Evolutionary conservation across 2,329 filamentous ascomycete species (phyloP).

Genomic region (Fusarium pseudonygamai): DNA sequence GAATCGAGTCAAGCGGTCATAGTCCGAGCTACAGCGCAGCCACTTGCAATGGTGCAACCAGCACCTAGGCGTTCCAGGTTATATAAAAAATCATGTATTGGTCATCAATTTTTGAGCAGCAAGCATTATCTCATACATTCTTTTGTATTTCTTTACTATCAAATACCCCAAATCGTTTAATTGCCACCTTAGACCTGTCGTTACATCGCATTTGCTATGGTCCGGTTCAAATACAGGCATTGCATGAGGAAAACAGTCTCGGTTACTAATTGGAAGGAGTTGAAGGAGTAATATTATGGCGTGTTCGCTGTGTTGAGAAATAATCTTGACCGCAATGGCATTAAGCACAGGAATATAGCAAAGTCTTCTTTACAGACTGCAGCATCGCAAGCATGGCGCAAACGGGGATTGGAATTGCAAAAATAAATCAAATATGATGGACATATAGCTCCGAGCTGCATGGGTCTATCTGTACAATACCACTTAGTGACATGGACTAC

Average conservation of each 20-base stretch:
- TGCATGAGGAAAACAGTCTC: constrained; percentile 19
- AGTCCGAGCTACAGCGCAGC: not conserved
- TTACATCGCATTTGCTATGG: constrained; percentile 4
- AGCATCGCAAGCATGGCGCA: constrained; percentile 15
- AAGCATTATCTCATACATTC: constrained; percentile 10
- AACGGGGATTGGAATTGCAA: constrained; percentile 3
- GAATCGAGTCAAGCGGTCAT: constrained; percentile 66
- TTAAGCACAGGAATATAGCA: not conserved
- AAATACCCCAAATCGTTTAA: constrained; percentile 40
- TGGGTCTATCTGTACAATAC: not conserved
- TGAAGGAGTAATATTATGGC: constrained; percentile 26
- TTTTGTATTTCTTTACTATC: constrained; percentile 17
- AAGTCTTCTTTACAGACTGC: constrained; percentile 8
- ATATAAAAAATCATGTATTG: not conserved
- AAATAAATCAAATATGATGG: constrained; percentile 3
- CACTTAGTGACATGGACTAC: not conserved
- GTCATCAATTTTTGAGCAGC: not conserved
- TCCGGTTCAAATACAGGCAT: constrained; percentile 9
- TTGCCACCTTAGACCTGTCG: constrained; percentile 22
- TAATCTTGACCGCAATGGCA: not conserved
- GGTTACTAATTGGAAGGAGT: constrained; percentile 34
- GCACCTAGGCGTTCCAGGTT: not conserved
- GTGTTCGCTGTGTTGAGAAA: not conserved
- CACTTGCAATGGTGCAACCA: not conserved
- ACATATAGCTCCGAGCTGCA: not conserved